These are phyloP conservation scores for Lantana camara DNA, from an alignment of 257 asterid genomes.

Conservation along the genomic window DNA sequence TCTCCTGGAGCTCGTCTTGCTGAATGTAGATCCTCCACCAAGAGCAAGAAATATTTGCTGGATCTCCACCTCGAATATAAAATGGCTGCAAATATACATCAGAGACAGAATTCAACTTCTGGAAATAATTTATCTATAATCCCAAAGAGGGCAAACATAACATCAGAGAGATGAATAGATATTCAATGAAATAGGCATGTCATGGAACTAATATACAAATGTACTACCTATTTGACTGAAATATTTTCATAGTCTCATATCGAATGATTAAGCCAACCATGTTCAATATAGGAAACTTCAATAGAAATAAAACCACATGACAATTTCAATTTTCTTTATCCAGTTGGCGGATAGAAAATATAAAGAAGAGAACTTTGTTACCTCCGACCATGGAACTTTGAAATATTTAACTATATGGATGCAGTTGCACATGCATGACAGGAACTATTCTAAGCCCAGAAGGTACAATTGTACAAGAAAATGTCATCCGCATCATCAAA, in stretches of 20 bases:
- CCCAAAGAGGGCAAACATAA: slow-evolving; percentile 12
- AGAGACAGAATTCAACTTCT: neutral
- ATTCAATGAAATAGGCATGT: slow-evolving; percentile 3
- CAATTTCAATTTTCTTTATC: neutral
- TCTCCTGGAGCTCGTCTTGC: no score
- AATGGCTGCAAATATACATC: slow-evolving; percentile 39
- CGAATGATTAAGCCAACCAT: neutral
- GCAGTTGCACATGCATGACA: slow-evolving; percentile 37
- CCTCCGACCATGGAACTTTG: slow-evolving; percentile 21
- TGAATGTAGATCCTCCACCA: no score
- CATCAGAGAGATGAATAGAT: neutral
- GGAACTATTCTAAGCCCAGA: slow-evolving; percentile 37
- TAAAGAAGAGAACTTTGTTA: slow-evolving; percentile 9
- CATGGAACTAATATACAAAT: slow-evolving; percentile 5
- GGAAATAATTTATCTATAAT: slow-evolving; percentile 7
- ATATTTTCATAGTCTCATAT: neutral
- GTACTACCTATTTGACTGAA: neutral
- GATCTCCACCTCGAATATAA: slow-evolving; percentile 37
- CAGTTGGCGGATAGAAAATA: neutral
- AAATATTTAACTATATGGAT: slow-evolving; percentile 31
- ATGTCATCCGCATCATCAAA: slow-evolving; percentile 45
- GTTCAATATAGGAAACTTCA: neutral
- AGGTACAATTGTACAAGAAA: slow-evolving; percentile 42
- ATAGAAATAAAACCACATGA: slow-evolving; percentile 3
- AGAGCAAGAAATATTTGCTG: no score